These are phyloP conservation scores for Aspergillus sp. DNA, from an alignment of 2,329 filamentous ascomycete species.

Conservation along the genomic window DNA sequence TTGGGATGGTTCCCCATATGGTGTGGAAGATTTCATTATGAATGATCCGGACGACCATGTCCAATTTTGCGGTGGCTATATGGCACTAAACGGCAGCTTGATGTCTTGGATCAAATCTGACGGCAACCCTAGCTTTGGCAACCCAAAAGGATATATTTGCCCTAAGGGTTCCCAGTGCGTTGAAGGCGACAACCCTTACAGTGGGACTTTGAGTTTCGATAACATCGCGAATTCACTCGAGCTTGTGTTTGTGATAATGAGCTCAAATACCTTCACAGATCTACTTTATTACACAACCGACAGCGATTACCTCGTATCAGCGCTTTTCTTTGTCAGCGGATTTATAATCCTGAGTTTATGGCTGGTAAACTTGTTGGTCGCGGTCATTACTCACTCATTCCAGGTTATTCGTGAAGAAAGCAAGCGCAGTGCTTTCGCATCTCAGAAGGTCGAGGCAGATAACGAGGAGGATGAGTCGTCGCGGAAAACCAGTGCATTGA, in stretches of 20 bases:
- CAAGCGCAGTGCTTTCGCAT: conserved; percentile 88
- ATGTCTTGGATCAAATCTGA: conserved; percentile 69
- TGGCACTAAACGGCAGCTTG: conserved; percentile 37
- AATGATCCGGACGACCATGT: conserved; percentile 58
- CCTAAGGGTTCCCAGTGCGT: conserved; percentile 81
- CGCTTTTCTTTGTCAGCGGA: conserved; percentile 69
- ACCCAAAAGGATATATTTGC: conserved; percentile 80
- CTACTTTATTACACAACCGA: conserved; percentile 91
- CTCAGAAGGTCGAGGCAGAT: conserved; percentile 60
- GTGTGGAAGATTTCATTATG: conserved; percentile 38
- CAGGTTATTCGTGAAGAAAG: conserved; percentile 98
- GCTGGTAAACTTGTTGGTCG: conserved; percentile 91
- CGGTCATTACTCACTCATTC: conserved; percentile 97
- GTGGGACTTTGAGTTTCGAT: conserved; percentile 88
- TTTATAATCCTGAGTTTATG: conserved; percentile 94
- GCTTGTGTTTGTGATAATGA: conserved; percentile 97
- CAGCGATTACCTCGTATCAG: conserved; percentile 84
- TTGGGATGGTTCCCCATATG: conserved; percentile 64
- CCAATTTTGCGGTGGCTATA: conserved; percentile 83
- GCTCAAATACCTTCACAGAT: conserved; percentile 93
- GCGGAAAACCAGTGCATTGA: conserved; percentile 52
- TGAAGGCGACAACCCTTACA: conserved; percentile 74
- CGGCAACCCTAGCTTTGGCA: conserved; percentile 51
- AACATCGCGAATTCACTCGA: conserved; percentile 90
- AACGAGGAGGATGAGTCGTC: conserved; percentile 37